A percentile compares a stretch with the other conserved stretches of the same genome.
Evolutionary conservation across 208 protist species (phyloP).

Genomic region (Crithidia bombi): DNA sequence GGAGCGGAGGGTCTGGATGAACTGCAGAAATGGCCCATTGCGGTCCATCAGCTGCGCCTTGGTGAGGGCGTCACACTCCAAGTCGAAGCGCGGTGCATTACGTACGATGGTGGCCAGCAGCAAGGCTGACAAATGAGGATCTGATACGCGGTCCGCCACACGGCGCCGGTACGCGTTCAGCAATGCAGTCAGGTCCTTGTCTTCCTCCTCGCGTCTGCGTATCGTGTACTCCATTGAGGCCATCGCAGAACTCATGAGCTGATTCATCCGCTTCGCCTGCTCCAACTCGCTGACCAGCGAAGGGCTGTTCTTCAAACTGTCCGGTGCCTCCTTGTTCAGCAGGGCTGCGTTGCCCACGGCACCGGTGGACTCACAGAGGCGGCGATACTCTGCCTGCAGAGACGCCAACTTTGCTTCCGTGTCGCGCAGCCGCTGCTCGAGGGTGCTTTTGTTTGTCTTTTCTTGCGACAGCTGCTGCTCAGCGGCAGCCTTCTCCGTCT

Average conservation of each 20-base stretch:
- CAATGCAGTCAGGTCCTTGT: slow-evolving; percentile 69
- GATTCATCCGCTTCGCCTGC: slow-evolving; percentile 44
- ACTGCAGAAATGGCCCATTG: slow-evolving; percentile 74
- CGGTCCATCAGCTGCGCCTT: slow-evolving; percentile 58
- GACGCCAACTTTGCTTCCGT: slow-evolving; percentile 43
- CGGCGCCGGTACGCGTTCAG: slow-evolving; percentile 76
- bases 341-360: slow-evolving; percentile 16
- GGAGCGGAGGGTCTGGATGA: slow-evolving; percentile 60
- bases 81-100: slow-evolving; percentile 72
- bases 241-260: slow-evolving; percentile 54
- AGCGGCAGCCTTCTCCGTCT: slow-evolving; percentile 47
- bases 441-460: slow-evolving; percentile 41
- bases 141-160: slow-evolving; percentile 59
- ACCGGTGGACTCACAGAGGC: slow-evolving; percentile 48
- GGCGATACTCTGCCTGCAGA: slow-evolving; percentile 61
- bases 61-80: slow-evolving; percentile 66
- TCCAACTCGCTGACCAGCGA: slow-evolving; percentile 45
- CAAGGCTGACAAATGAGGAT: slow-evolving; percentile 67
- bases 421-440: slow-evolving; percentile 77
- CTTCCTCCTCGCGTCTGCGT: slow-evolving; percentile 77
- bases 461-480: slow-evolving; percentile 58
- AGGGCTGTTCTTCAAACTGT: slow-evolving; percentile 33
- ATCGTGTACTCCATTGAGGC: slow-evolving; percentile 86
- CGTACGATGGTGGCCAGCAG: slow-evolving; percentile 73
- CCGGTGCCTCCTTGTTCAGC: slow-evolving; percentile 36